Conservation (phyloP, 1,284 basidiomycete species). For the Paramarasmius palmivorus region DNA sequence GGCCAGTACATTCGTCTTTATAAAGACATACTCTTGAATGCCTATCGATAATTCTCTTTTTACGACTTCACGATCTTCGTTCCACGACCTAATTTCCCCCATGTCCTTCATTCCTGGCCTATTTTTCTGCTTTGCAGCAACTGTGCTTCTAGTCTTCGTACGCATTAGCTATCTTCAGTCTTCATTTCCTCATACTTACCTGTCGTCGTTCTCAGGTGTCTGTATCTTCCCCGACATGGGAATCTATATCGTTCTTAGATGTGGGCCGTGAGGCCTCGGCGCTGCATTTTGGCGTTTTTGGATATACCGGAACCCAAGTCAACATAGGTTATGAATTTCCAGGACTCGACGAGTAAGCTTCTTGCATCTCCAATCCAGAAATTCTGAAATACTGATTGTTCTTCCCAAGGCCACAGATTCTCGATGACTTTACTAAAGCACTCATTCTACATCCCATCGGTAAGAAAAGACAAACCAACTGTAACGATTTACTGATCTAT, state of each 20-base stretch:
- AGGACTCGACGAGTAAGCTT: constrained; percentile 3
- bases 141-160: background rate
- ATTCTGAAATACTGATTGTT: too few relatives aligned
- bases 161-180: background rate
- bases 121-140: background rate
- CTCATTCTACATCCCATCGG: constrained; percentile 80
- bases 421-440: constrained; percentile 70
- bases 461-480: constrained; percentile 24
- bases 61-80: too few relatives aligned
- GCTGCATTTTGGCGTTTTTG: constrained; percentile 74
- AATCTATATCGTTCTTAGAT: constrained; percentile 66
- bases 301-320: constrained; percentile 61
- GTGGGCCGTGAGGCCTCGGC: constrained; percentile 36
- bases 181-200: background rate
- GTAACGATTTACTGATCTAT: background rate
- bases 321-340: constrained; percentile 59
- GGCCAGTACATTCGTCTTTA: too few relatives aligned
- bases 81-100: too few relatives aligned
- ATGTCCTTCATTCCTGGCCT: background rate
- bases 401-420: constrained; percentile 28
- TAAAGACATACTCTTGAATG: too few relatives aligned
- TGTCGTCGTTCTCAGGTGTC: constrained; percentile 43
- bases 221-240: constrained; percentile 74
- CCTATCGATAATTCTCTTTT: too few relatives aligned
- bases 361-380: too few relatives aligned